Percentiles rank a stretch among this genome's conserved stretches.
Evolutionary conservation across 2,329 filamentous ascomycete genomes (phyloP).

Genomic region (Camptophora hylomeconis): DNA sequence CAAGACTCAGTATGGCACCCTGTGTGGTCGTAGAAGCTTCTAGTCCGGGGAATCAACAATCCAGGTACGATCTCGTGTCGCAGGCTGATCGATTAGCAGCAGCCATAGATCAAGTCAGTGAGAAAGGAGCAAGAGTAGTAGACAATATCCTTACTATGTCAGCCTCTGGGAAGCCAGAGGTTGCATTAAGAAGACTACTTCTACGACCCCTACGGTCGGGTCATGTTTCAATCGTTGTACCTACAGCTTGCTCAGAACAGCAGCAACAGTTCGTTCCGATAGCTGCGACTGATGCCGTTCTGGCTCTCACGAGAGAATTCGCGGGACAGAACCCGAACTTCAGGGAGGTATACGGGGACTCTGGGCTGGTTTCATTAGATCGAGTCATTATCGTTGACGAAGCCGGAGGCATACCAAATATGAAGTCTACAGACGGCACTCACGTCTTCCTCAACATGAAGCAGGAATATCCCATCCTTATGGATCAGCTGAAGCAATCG

Average conservation of each 20-base stretch:
- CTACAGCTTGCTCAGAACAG: constrained; percentile 45
- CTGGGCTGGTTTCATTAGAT: constrained; percentile 54
- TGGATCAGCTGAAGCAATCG: constrained; percentile 41
- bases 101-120: constrained; percentile 58
- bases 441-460: constrained; percentile 88
- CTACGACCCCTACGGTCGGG: constrained; percentile 54
- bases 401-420: constrained; percentile 62
- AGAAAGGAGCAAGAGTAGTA: constrained; percentile 55
- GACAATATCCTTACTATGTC: constrained; percentile 40
- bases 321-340: constrained; percentile 46
- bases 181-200: constrained; percentile 39
- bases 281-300: constrained; percentile 50
- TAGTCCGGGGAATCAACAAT: constrained; percentile 15
- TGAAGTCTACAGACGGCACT: constrained; percentile 32
- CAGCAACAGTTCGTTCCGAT: constrained; percentile 36
- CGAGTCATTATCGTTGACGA: constrained; percentile 81
- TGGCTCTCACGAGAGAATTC: constrained; percentile 66
- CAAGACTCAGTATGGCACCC: constrained; percentile 66
- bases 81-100: constrained; percentile 63
- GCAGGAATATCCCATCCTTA: constrained; percentile 67
- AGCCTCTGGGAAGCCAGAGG: constrained; percentile 23
- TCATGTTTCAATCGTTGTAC: constrained; percentile 56
- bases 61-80: constrained; percentile 37
- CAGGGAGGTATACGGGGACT: constrained; percentile 27
- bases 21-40: constrained; percentile 62